These are phyloP conservation scores for Pythium vanterpoolii DNA, from an alignment of 352 stramenopile species.

Conservation along the genomic window DNA sequence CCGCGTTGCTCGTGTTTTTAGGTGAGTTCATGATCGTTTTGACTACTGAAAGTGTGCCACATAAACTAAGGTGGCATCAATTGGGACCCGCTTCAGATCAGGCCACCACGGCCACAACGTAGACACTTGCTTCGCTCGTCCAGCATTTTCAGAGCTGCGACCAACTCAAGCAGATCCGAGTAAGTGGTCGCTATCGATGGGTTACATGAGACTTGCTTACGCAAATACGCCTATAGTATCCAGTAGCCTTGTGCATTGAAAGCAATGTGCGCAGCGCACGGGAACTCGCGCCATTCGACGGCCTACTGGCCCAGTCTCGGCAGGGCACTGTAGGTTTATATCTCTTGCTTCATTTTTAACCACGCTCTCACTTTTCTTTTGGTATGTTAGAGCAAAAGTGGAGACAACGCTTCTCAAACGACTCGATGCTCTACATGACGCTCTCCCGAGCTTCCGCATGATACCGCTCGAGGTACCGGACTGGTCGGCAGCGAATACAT, in stretches of 20 bases:
- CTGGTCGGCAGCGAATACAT: not conserved
- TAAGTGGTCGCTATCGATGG: too few species aligned
- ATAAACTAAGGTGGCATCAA: not conserved
- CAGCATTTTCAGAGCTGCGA: slow-evolving; percentile 18
- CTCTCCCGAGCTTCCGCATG: not conserved
- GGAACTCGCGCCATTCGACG: not conserved
- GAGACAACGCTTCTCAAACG: slow-evolving; percentile 11
- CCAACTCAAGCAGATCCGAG: slow-evolving; percentile 23
- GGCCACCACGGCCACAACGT: not conserved
- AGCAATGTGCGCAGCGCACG: slow-evolving; percentile 10
- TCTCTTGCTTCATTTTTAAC: not conserved
- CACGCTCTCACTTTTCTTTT: too few species aligned
- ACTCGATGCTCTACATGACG: not conserved
- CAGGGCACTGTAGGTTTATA: slow-evolving; percentile 9
- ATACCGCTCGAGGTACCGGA: slow-evolving; percentile 9
- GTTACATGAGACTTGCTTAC: too few species aligned
- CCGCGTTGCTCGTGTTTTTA: slow-evolving; percentile 30
- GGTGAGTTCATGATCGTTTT: slow-evolving; percentile 13
- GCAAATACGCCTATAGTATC: too few species aligned
- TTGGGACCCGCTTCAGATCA: not conserved
- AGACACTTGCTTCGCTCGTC: not conserved
- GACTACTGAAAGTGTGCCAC: not conserved
- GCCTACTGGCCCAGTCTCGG: not conserved
- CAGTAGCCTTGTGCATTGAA: slow-evolving; percentile 27
- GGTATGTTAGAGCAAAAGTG: slow-evolving; percentile 19